These are phyloP conservation scores for Hypoxylon sp. DNA, from an alignment of 2,329 filamentous ascomycete species.

Conservation along the genomic window DNA sequence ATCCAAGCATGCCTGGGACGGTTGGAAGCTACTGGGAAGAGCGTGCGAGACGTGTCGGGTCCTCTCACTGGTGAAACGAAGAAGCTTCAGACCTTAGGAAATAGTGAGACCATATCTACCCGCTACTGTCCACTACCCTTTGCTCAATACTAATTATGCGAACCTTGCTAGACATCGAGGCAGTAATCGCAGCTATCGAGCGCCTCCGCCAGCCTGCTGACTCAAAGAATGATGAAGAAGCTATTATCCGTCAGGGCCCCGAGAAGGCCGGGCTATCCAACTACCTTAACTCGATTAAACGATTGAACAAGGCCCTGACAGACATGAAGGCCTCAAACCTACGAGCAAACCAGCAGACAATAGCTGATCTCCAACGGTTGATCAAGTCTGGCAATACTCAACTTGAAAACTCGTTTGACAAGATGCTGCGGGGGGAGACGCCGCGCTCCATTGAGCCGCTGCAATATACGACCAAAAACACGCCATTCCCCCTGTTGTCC, in stretches of 20 bases:
- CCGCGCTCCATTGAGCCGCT: slow-evolving; percentile 87
- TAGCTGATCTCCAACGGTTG: slow-evolving; percentile 81
- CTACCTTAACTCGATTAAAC: slow-evolving; percentile 90
- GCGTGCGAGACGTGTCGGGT: slow-evolving; percentile 90
- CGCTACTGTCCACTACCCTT: background rate
- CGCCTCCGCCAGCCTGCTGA: slow-evolving; percentile 90
- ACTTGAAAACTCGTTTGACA: slow-evolving; percentile 86
- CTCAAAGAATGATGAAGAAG: slow-evolving; percentile 91
- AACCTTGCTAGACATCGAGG: slow-evolving; percentile 77
- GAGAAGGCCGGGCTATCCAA: slow-evolving; percentile 84
- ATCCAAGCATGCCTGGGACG: slow-evolving; percentile 89
- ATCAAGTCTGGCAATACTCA: slow-evolving; percentile 84
- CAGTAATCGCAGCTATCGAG: slow-evolving; percentile 87
- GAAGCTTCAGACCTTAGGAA: slow-evolving; percentile 86
- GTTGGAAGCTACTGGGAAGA: slow-evolving; percentile 88
- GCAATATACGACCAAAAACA: slow-evolving; percentile 91
- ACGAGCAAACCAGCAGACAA: slow-evolving; percentile 89
- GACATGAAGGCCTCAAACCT: slow-evolving; percentile 93
- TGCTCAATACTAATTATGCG: slow-evolving; percentile 40
- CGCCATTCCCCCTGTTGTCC: slow-evolving; percentile 83
- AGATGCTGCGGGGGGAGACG: slow-evolving; percentile 80
- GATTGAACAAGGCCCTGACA: slow-evolving; percentile 84
- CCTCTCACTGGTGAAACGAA: slow-evolving; percentile 94
- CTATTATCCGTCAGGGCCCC: slow-evolving; percentile 89
- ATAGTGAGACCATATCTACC: slow-evolving; percentile 66